Conservation (phyloP, 2,329 filamentous ascomycete species). For the Aspergillus pseudoviridinutans region DNA sequence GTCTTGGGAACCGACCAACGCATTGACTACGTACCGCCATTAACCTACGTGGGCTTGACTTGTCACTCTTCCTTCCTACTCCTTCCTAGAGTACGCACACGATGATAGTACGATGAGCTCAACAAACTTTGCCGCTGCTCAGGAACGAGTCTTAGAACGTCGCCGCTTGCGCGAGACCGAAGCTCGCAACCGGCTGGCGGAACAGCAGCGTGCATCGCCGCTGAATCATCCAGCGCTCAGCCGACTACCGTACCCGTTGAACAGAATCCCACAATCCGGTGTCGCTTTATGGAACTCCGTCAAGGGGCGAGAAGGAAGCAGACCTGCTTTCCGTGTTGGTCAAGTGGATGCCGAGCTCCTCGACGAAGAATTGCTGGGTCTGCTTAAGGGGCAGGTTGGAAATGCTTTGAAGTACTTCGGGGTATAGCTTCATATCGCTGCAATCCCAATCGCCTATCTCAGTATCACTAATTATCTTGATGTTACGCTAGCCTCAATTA, state of each 20-base stretch:
- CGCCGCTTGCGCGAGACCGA: conserved; percentile 70
- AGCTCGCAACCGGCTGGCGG: conserved; percentile 52
- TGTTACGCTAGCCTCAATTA: conserved; percentile 51
- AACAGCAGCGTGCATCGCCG: conserved; percentile 45
- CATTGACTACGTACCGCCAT: neutral
- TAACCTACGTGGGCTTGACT: conserved; percentile 7
- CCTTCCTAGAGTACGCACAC: conserved; percentile 12
- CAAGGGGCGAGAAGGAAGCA: conserved; percentile 70
- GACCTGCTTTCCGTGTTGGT: conserved; percentile 85
- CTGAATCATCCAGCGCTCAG: conserved; percentile 52
- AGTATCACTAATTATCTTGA: conserved; percentile 5
- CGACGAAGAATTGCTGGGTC: conserved; percentile 84
- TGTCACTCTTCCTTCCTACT: neutral
- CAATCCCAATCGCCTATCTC: neutral
- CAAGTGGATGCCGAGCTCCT: conserved; percentile 94
- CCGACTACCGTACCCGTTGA: conserved; percentile 60
- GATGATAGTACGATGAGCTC: conserved; percentile 49
- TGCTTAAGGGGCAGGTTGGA: conserved; percentile 79
- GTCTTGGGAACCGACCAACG: conserved; percentile 18
- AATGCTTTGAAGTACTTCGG: conserved; percentile 86
- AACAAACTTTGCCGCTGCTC: conserved; percentile 79
- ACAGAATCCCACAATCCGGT: conserved; percentile 44
- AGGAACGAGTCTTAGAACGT: conserved; percentile 78
- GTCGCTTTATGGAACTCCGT: conserved; percentile 65
- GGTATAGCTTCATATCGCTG: conserved; percentile 39